phyloP scores from a whole-genome alignment of 2,329 filamentous ascomycete genomes.

The Talaromyces sp. region DNA sequence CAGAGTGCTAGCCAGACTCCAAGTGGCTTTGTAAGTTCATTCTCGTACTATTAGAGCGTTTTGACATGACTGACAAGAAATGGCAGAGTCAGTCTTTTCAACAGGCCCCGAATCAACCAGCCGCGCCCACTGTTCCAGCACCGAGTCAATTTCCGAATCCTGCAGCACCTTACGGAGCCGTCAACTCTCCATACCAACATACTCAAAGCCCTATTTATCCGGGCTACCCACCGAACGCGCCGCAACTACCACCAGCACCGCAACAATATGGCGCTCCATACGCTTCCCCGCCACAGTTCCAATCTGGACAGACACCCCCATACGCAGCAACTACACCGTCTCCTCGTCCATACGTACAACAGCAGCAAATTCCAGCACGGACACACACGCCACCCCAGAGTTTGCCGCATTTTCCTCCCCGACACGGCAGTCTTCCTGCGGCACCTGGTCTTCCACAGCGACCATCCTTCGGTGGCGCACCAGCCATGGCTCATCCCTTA shows the following conservation, averaged over 20 bases:
- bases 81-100: conserved; percentile 43
- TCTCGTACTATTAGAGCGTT: too few species aligned
- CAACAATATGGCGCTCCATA: conserved; percentile 27
- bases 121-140: conserved; percentile 43
- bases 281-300: conserved; percentile 18
- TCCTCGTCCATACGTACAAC: conserved; percentile 40
- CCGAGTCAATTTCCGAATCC: conserved; percentile 37
- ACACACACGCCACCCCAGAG: conserved; percentile 44
- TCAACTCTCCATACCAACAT: conserved; percentile 44
- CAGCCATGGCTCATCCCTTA: conserved; percentile 53
- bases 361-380: conserved; percentile 41
- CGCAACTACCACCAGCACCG: conserved; percentile 33
- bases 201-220: conserved; percentile 38
- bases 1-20: conserved; percentile 48
- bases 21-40: conserved; percentile 56
- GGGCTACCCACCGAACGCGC: conserved; percentile 35
- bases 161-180: conserved; percentile 40
- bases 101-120: conserved; percentile 46
- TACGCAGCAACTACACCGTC: conserved; percentile 41
- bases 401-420: conserved; percentile 40
- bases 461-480: conserved; percentile 55
- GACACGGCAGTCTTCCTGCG: conserved; percentile 54
- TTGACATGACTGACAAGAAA: not conserved
- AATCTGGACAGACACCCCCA: conserved; percentile 30
- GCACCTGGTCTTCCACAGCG: conserved; percentile 60